A percentile compares a stretch with the other conserved stretches of the same genome.
phyloP scores from a whole-genome alignment of 2,329 filamentous ascomycete species.

The Alternaria tenuissima region DNA sequence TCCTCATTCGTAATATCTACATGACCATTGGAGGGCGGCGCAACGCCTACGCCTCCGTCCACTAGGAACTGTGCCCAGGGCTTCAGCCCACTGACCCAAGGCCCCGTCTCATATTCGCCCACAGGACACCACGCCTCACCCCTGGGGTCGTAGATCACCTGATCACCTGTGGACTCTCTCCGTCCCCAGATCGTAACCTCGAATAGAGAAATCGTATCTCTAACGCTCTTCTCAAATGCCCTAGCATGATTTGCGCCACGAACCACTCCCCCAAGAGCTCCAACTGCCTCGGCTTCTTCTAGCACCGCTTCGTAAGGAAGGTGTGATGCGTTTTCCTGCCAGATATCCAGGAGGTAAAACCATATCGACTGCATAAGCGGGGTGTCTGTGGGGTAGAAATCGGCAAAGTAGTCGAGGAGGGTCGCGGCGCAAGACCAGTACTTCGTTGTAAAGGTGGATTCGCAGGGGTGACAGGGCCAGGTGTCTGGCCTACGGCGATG shows the following conservation, averaged over 20 bases:
- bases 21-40: not conserved
- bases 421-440: conserved; percentile 30
- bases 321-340: conserved; percentile 22
- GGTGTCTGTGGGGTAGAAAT: conserved; percentile 34
- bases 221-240: conserved; percentile 8
- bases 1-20: not conserved
- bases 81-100: conserved; percentile 33
- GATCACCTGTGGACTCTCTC: not conserved
- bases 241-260: not conserved
- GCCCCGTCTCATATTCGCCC: conserved; percentile 18
- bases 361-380: conserved; percentile 36
- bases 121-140: not conserved
- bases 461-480: conserved; percentile 20
- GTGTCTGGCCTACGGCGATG: not conserved
- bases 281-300: conserved; percentile 9
- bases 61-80: conserved; percentile 41
- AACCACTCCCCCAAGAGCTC: not conserved
- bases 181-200: conserved; percentile 14
- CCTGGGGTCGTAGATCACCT: conserved; percentile 19
- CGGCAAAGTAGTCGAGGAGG: conserved; percentile 43
- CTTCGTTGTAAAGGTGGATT: conserved; percentile 3
- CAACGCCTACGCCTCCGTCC: conserved; percentile 27
- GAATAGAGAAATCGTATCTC: conserved; percentile 4
- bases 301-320: conserved; percentile 4
- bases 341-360: conserved; percentile 38